Base-by-base conservation (phyloP, 306 rosid species). In the Luffa acutangula region DNA sequence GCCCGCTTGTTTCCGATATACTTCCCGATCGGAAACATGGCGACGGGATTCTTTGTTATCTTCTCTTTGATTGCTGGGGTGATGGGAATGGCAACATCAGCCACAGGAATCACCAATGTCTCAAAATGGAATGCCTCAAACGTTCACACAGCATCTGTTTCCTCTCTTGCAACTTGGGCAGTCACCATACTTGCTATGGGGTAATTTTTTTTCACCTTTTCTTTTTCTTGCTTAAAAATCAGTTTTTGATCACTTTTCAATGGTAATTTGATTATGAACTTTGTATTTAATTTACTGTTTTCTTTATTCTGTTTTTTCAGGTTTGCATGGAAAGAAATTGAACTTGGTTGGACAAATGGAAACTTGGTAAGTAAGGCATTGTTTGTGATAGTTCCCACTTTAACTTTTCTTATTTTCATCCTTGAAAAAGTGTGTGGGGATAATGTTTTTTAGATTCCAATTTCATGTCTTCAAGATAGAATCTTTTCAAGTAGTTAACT, bases 121-220 rank as follows among this genome's bases (percentile, higher is more conserved):
- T 37, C 70, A 36, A 70, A 57, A 45, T 87, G 97, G 97, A n/a
- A 86, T 79, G 53, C 43, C 67, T 79, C 91, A 12, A 87, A 82
- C 80, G 37, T 89, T 8, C 82, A 90, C 81, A 53, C 94, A 36
- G 99, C 97, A 4, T 90, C 94, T 37, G 84, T 87, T 77, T 88
- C 97, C 75, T 95, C 97, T 83, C 80, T 91, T 34, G 78, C 80
- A 51, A 48, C 94, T 76, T 93, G 81, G 87, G 84, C 92, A 49
- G 87, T 95, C 81, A 93, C 97, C 75, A 77, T 93, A 57, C 87
- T 95, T 14, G 93, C 99, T 83, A 88, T 91, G 99, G 99, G 99
- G 99, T 95, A 12, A 78, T 76, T 48, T 71, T 37, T 41, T 51
- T 31, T 12, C 9, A 74, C 4, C 76, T 36, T 65, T 76, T 46